Conservation (phyloP, 2,329 filamentous ascomycete species). For the Paramyrothecium sp. region DNA sequence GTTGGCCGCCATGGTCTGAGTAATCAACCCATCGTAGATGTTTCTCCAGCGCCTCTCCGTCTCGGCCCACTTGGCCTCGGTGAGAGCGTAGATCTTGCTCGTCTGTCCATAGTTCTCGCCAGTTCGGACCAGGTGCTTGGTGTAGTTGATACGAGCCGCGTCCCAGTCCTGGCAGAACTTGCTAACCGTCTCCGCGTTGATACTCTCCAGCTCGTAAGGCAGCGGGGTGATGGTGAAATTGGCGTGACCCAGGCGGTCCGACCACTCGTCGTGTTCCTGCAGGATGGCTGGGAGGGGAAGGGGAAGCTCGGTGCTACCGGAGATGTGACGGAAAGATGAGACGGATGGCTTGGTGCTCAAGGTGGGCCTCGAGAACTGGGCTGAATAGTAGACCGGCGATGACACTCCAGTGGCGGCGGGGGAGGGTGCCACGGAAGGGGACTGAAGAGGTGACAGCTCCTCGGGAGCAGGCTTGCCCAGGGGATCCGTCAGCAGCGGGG, state of each 20-base stretch:
- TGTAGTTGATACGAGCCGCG: conserved; percentile 78
- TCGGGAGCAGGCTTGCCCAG: conserved; percentile 57
- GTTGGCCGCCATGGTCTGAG: conserved; percentile 42
- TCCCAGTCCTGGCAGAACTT: conserved; percentile 80
- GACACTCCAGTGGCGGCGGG: conserved; percentile 35
- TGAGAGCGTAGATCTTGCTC: conserved; percentile 83
- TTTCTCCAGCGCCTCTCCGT: conserved; percentile 74
- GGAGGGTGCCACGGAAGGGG: conserved; percentile 69
- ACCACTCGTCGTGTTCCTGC: conserved; percentile 77
- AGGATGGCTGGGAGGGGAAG: conserved; percentile 63
- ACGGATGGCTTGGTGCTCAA: conserved; percentile 76
- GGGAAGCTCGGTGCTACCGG: conserved; percentile 57
- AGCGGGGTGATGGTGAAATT: conserved; percentile 87
- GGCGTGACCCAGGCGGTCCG: conserved; percentile 80
- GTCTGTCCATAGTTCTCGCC: conserved; percentile 89
- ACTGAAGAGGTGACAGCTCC: conserved; percentile 72
- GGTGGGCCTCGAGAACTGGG: conserved; percentile 50
- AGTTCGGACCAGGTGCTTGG: conserved; percentile 82
- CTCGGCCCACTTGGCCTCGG: conserved; percentile 84
- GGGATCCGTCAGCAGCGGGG: conserved; percentile 70
- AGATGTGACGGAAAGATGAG: conserved; percentile 67
- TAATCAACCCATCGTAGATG: conserved; percentile 65
- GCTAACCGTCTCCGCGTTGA: conserved; percentile 56
- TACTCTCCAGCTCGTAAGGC: conserved; percentile 69
- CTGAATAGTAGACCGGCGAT: conserved; percentile 36